phyloP scores from a whole-genome alignment of 2,329 filamentous ascomycete genomes.

The Decorospora gaudefroyi region DNA sequence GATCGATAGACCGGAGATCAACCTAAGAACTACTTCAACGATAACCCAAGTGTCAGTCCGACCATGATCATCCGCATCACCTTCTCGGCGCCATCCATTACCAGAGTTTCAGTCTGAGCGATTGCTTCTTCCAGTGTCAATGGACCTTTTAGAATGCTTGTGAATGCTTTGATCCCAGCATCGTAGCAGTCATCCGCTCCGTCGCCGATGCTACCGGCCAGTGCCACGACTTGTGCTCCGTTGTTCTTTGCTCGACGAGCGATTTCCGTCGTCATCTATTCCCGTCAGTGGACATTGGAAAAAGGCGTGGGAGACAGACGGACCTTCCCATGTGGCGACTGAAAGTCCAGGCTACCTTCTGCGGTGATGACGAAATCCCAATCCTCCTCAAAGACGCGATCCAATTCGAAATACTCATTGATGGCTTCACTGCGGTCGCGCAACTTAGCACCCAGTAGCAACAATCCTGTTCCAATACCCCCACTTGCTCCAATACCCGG shows the following conservation, averaged over 20 bases:
- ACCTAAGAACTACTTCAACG: conserved; percentile 4
- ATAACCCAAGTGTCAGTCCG: conserved; percentile 32
- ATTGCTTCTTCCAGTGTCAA: conserved; percentile 45
- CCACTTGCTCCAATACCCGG: conserved; percentile 59
- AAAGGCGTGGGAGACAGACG: background rate
- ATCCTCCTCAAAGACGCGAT: conserved; percentile 51
- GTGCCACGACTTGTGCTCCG: conserved; percentile 53
- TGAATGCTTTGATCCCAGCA: conserved; percentile 44
- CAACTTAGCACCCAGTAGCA: conserved; percentile 54
- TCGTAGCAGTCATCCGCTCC: conserved; percentile 36
- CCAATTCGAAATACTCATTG: conserved; percentile 57
- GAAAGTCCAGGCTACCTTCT: conserved; percentile 58
- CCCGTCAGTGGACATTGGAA: background rate
- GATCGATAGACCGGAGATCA: conserved; percentile 6
- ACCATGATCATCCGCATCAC: conserved; percentile 48
- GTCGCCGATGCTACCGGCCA: conserved; percentile 39
- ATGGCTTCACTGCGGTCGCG: conserved; percentile 57
- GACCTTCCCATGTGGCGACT: conserved; percentile 54
- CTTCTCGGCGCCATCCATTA: conserved; percentile 47
- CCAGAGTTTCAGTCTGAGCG: conserved; percentile 39
- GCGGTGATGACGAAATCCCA: conserved; percentile 60
- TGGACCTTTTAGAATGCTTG: conserved; percentile 44
- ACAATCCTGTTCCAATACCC: conserved; percentile 57
- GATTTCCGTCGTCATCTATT: conserved; percentile 58
- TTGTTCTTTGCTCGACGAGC: conserved; percentile 54